These are phyloP conservation scores for Austroboletus eburneus DNA, from an alignment of 768 basidiomycete species.

Conservation along the genomic window DNA sequence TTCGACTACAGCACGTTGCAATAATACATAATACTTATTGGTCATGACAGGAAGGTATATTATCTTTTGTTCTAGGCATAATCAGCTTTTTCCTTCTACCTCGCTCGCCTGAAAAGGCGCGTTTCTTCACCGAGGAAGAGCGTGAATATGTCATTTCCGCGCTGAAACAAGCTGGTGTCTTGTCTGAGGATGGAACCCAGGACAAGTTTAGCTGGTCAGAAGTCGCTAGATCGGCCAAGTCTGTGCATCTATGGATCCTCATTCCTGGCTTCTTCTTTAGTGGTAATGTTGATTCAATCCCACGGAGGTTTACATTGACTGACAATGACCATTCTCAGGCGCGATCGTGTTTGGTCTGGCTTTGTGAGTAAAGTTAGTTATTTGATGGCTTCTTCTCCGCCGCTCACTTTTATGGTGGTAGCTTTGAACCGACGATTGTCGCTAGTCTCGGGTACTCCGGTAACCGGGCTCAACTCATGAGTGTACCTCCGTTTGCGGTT, in stretches of 20 bases:
- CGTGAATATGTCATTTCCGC: constrained; percentile 40
- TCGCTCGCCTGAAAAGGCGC: constrained; percentile 36
- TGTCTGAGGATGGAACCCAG: constrained; percentile 38
- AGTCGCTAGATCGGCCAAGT: constrained; percentile 43
- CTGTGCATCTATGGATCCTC: constrained; percentile 54
- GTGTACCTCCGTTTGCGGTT: constrained; percentile 42
- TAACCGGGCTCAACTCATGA: constrained; percentile 55
- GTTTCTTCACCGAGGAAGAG: constrained; percentile 49
- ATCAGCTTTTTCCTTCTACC: constrained; percentile 45
- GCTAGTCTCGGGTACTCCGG: constrained; percentile 54
- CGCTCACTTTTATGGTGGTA: constrained; percentile 35
- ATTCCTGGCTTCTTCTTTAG: constrained; percentile 49
- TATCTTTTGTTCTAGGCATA: constrained; percentile 58
- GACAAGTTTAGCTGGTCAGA: constrained; percentile 58
- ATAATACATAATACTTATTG: neutral
- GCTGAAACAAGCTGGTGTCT: constrained; percentile 24
- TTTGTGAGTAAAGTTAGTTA: neutral
- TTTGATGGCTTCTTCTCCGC: constrained; percentile 28
- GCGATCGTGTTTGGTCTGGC: neutral
- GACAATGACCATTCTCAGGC: neutral
- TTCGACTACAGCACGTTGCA: too few species aligned
- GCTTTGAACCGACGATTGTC: constrained; percentile 73
- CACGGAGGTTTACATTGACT: neutral
- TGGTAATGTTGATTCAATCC: constrained; percentile 33
- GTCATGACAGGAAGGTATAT: constrained; percentile 46